A percentile compares a stretch with the other conserved stretches of the same genome.
These are phyloP conservation scores for Aschersonia sp. DNA, from an alignment of 2,329 filamentous ascomycete genomes.

Conservation along the genomic window DNA sequence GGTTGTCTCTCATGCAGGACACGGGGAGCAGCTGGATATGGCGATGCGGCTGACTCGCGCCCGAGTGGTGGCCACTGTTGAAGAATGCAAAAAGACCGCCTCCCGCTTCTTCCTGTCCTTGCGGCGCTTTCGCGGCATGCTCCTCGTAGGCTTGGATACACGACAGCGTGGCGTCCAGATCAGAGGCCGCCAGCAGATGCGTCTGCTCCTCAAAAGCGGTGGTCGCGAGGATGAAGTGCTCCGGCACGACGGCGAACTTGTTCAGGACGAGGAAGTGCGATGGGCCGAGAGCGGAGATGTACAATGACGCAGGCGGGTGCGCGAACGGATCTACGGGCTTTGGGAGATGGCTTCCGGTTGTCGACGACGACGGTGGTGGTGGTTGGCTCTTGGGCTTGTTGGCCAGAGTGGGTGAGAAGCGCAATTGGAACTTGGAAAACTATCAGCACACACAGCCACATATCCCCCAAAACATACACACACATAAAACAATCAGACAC, in stretches of 20 bases:
- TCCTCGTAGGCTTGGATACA: constrained; percentile 42
- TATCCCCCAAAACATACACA: too few species aligned
- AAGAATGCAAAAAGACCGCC: constrained; percentile 48
- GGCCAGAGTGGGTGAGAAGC: constrained; percentile 53
- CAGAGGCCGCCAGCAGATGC: constrained; percentile 42
- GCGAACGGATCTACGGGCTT: constrained; percentile 49
- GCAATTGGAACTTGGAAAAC: constrained; percentile 48
- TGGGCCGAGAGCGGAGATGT: constrained; percentile 34
- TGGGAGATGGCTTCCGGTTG: constrained; percentile 5
- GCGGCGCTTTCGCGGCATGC: too few species aligned
- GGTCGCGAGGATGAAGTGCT: constrained; percentile 60
- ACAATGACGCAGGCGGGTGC: constrained; percentile 37
- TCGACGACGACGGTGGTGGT: not conserved
- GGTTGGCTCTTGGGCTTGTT: constrained; percentile 41
- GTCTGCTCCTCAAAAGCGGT: constrained; percentile 49
- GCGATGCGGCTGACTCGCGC: constrained; percentile 56
- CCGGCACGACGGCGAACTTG: constrained; percentile 57
- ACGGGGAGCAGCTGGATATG: constrained; percentile 60
- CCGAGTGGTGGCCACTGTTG: constrained; percentile 54
- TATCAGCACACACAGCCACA: not conserved
- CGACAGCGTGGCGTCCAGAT: constrained; percentile 45
- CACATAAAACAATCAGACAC: too few species aligned
- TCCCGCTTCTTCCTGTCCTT: not conserved
- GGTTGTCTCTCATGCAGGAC: constrained; percentile 42
- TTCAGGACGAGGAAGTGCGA: constrained; percentile 54